Conservation (phyloP, 2,329 filamentous ascomycete species). For the Clonostachys sp. region DNA sequence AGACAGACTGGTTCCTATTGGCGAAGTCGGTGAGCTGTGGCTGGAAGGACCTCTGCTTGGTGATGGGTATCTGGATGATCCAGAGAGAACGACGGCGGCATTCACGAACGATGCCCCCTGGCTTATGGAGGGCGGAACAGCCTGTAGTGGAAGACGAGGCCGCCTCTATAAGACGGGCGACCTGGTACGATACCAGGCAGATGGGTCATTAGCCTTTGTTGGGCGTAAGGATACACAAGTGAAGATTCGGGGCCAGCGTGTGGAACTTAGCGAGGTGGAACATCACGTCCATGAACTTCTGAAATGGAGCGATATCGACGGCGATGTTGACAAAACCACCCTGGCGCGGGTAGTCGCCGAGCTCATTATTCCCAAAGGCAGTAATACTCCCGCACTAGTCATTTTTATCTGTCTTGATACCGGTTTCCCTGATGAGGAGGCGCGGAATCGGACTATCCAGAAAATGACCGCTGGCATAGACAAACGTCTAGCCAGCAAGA, state of each 20-base stretch:
- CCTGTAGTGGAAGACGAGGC: slow-evolving; percentile 38
- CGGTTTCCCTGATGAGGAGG: not conserved
- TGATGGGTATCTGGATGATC: slow-evolving; percentile 52
- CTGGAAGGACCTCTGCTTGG: slow-evolving; percentile 83
- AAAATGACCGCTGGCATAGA: not conserved
- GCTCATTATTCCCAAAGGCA: not conserved
- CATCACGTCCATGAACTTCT: slow-evolving; percentile 9
- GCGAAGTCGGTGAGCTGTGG: slow-evolving; percentile 69
- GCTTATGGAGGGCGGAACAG: slow-evolving; percentile 13
- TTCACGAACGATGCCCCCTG: slow-evolving; percentile 57
- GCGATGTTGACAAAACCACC: no score
- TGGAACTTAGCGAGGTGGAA: slow-evolving; percentile 32
- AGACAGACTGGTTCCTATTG: slow-evolving; percentile 11
- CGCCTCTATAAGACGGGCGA: slow-evolving; percentile 81
- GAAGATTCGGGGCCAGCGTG: slow-evolving; percentile 51
- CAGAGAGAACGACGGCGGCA: slow-evolving; percentile 38
- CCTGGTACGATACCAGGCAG: slow-evolving; percentile 70
- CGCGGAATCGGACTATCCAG: not conserved
- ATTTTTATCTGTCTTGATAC: not conserved
- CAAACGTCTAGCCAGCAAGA: not conserved
- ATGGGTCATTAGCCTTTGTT: slow-evolving; percentile 69
- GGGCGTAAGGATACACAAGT: slow-evolving; percentile 55
- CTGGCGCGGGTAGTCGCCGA: slow-evolving; percentile 22
- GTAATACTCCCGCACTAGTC: not conserved
- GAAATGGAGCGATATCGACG: not conserved